Evolutionary conservation across 2,329 filamentous ascomycete species (phyloP), one percentile per base, ranked within the genome.

Genomic region (Xylaria sp.): DNA sequence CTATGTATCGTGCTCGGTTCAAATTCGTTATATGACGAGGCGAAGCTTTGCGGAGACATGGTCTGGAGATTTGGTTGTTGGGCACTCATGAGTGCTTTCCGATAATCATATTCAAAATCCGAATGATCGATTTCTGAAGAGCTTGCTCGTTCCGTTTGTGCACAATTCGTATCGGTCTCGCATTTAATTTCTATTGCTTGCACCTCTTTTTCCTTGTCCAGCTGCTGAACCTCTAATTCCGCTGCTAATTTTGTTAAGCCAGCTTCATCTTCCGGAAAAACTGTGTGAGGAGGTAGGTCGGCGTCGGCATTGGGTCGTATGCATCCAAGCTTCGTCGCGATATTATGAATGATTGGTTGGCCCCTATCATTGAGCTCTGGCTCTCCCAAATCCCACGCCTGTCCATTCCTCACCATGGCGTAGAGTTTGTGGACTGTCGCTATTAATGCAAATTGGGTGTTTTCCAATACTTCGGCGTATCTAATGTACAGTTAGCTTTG

Each of bases 381-480:
- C 74, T 90, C 87, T n/a, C 85, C 87, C 18, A 90, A 81, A 13
- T 88, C 86, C 88, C 88, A 91, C 2, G 82, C 75, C 73, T 90
- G 86, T 23, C 82, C 81, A 68, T 82, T 87, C 69, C 87, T 84
- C 54, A 91, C 84, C 88, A 91, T 90, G 62, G 84, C 82, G 77
- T 90, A 91, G 25, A 91, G 83, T 79, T 90, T 90, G 76, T 90
- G 88, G 1, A 90, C 87, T 23, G 88, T 90, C 64, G 87, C 87
- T 67, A 90, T 88, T 65, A 91, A 82, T 57, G 87, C 86, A 75
- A 89, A 88, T 75, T 90, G 88, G 1, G 87, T 90, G 79, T 90
- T 89, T 73, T 91, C 88, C 42, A 91, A 79, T 23, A 90, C 87
- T 76, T 91, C 88, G 62, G 88, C 88, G 73, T 90, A 90, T 64